These are phyloP conservation scores for Lepiota brunneoincarnata DNA, from an alignment of 768 basidiomycete species.

Conservation along the genomic window DNA sequence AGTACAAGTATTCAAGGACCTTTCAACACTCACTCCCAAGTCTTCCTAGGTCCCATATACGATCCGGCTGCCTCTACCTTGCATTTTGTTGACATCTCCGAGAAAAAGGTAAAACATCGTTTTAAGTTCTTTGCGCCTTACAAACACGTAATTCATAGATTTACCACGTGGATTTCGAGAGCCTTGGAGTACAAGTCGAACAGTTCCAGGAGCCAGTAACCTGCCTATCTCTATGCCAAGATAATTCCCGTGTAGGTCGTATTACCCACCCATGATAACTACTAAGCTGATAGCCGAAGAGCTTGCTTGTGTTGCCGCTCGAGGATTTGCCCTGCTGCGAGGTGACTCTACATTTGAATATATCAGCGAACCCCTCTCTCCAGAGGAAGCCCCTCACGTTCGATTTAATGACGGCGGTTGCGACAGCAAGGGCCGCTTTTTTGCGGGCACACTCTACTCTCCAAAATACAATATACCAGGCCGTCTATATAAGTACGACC, in stretches of 20 bases:
- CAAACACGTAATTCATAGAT: slow-evolving; percentile 34
- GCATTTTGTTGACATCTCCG: slow-evolving; percentile 69
- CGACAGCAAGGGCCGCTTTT: slow-evolving; percentile 60
- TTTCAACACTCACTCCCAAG: not conserved
- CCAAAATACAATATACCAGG: slow-evolving; percentile 50
- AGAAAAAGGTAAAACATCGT: slow-evolving; percentile 40
- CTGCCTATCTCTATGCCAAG: slow-evolving; percentile 51
- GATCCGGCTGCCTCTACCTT: slow-evolving; percentile 49
- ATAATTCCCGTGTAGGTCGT: slow-evolving; percentile 42
- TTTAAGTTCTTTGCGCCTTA: slow-evolving; percentile 1
- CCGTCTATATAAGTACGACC: slow-evolving; percentile 58
- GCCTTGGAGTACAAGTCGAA: slow-evolving; percentile 38
- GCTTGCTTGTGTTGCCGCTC: slow-evolving; percentile 59
- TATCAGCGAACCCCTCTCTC: slow-evolving; percentile 50
- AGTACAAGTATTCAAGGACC: not conserved
- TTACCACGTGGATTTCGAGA: slow-evolving; percentile 46
- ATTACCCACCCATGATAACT: slow-evolving; percentile 8
- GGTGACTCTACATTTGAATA: slow-evolving; percentile 41
- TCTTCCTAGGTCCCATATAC: slow-evolving; percentile 54
- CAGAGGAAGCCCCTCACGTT: slow-evolving; percentile 37
- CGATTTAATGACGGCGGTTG: slow-evolving; percentile 75
- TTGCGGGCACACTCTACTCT: slow-evolving; percentile 62
- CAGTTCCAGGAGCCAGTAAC: slow-evolving; percentile 54
- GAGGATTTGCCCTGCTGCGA: slow-evolving; percentile 53
- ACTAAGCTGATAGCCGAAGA: slow-evolving; percentile 20